phyloP scores from a whole-genome alignment of 2,329 filamentous ascomycete species.

The Monosporascus sp. region DNA sequence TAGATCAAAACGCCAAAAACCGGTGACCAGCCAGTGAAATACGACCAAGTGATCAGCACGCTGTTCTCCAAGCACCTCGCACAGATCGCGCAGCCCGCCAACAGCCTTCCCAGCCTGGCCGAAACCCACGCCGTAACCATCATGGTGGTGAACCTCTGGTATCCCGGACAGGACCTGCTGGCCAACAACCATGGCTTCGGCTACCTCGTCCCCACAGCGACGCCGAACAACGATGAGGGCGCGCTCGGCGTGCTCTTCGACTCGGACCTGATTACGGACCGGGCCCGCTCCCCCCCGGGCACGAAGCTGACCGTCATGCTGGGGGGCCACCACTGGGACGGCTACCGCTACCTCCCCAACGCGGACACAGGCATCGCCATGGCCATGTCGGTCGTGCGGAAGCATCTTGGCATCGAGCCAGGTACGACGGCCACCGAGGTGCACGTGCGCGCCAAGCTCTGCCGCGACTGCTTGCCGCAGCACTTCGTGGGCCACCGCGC shows the following conservation, averaged over 20 bases:
- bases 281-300: conserved; percentile 36
- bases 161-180: conserved; percentile 57
- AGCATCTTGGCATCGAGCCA: conserved; percentile 66
- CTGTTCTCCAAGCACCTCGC: conserved; percentile 45
- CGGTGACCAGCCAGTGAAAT: conserved; percentile 21
- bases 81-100: conserved; percentile 25
- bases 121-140: conserved; percentile 68
- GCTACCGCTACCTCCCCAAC: conserved; percentile 51
- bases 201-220: conserved; percentile 78
- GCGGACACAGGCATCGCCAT: conserved; percentile 62
- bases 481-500: conserved; percentile 73
- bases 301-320: conserved; percentile 94
- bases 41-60: conserved; percentile 62
- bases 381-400: conserved; percentile 62
- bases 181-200: conserved; percentile 68
- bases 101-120: conserved; percentile 42
- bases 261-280: conserved; percentile 48
- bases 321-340: conserved; percentile 87
- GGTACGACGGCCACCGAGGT: conserved; percentile 51
- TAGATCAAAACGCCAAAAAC: conserved; percentile 27
- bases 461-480: conserved; percentile 79
- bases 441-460: conserved; percentile 54
- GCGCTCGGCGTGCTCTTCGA: conserved; percentile 92
- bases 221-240: conserved; percentile 73
- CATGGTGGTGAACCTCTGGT: conserved; percentile 91